Evolutionary conservation across 1,284 basidiomycete genomes (phyloP), one percentile per base, ranked within the genome.

Genomic region (Rhodotorula sp.): DNA sequence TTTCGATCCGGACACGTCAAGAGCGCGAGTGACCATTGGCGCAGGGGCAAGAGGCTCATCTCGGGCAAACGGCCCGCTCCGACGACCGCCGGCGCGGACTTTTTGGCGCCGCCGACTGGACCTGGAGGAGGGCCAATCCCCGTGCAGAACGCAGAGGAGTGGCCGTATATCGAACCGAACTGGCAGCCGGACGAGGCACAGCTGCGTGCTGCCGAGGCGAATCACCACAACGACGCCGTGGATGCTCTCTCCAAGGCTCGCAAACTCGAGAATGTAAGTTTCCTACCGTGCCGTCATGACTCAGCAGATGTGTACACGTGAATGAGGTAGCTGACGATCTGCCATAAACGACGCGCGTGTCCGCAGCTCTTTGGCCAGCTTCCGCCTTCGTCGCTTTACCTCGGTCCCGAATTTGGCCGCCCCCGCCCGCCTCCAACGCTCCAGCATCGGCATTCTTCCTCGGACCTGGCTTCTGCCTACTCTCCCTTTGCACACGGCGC

Each of bases 231-330:
- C 48, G 54, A 47, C 31, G 61, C 58, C 16, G 61, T 75, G 2
- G 68, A 68, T 2, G 62, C 49, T 34, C 55, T 75, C 38, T 52
- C 63, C 34, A 72, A 50, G 48, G 73, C 73, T 23, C 62, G 73
- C n/a, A 75, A 75, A 48, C 63, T 75, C 14, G 73, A 75, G 58
- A 70, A 68, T 43, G 73, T 70, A 50, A 45, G 72, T 0, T 16
- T 12, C 3, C 43, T 28, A 2, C 3, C 23, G 2, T 34, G 5
- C 34, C 34, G 6, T 19, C 21, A 14, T 61, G 6, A 28, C 26
- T 5, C 28, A 8, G 34, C 26, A 7, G 10, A 43, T 26, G 21
- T 34, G 7, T 43, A 2, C 2, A 0, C 10, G 50, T 60, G 54
- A 59, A 38, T 4, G 38, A 43, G 38, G 38, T 12, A 2, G 38